These are phyloP conservation scores for Aspergillus hiratsukae DNA, from an alignment of 2,329 filamentous ascomycete genomes.

Conservation along the genomic window DNA sequence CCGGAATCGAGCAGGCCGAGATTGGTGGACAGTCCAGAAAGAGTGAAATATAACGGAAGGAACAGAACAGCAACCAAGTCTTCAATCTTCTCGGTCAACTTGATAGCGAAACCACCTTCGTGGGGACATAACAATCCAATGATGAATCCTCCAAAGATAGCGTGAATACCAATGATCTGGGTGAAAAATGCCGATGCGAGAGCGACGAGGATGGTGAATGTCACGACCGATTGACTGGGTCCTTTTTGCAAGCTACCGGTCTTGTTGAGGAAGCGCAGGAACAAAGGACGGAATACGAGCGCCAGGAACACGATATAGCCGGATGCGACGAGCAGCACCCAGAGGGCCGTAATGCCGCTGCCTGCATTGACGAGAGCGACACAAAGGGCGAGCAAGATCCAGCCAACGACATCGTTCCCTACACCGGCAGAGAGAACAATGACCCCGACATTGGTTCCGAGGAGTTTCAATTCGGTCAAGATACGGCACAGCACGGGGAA, in stretches of 20 bases:
- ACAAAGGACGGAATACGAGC: conserved; percentile 66
- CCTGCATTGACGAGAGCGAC: conserved; percentile 88
- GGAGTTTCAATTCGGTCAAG: conserved; percentile 80
- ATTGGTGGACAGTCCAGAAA: conserved; percentile 85
- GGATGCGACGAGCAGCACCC: conserved; percentile 69
- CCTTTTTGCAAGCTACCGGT: conserved; percentile 80
- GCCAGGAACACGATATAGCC: conserved; percentile 74
- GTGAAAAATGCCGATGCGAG: conserved; percentile 82
- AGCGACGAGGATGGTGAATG: conserved; percentile 73
- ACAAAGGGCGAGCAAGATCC: conserved; percentile 88
- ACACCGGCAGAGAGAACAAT: conserved; percentile 88
- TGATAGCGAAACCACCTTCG: conserved; percentile 84
- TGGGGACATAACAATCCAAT: conserved; percentile 86
- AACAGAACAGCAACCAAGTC: conserved; percentile 82
- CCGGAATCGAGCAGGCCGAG: conserved; percentile 77
- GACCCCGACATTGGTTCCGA: conserved; percentile 76
- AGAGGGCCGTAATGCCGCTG: conserved; percentile 76
- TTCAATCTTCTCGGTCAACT: conserved; percentile 89
- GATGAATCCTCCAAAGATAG: conserved; percentile 91
- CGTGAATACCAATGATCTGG: conserved; percentile 83
- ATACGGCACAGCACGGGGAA: conserved; percentile 93
- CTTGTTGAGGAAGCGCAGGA: conserved; percentile 68
- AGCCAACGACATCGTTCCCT: conserved; percentile 85
- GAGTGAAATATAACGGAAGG: conserved; percentile 85
- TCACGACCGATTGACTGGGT: conserved; percentile 78